Base-by-base conservation (phyloP, 1,139 yeast genomes). In the Hyphopichia fennica region DNA sequence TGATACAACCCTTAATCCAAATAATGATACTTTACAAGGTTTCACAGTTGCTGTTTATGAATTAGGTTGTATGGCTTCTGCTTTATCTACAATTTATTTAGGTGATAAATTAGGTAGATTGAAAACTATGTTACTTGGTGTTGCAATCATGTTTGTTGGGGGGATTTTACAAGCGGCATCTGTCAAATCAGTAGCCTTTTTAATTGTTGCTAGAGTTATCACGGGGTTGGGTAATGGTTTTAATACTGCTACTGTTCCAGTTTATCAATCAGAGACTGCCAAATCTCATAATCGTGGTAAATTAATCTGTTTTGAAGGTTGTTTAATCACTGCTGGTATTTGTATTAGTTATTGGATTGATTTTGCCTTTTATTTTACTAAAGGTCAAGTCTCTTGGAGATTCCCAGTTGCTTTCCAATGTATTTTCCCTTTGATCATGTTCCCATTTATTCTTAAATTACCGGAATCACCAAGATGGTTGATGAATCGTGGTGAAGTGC, bases 381-480 rank as follows among this genome's bases (percentile, higher is more conserved):
- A 23, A 27, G 40, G 41, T 11, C 38, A 38, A 17, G 37, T 45
- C 4, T 25, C 35, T 36, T 45, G 77, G 75, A 65, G 80, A 52
- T 72, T 74, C 43, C 81, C 81, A 4, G 58, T 75, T 35, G 80
- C 77, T 2, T 71, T 75, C 57, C 75, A 69, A 49, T 57, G 65
- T 43, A 43, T 62, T 28, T 63, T 63, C 54, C 64, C 65, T 1
- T 18, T 62, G 10, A 27, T 54, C 20, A 48, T 52, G 37, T 47
- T 59, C 10, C 47, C 50, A 35, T 49, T 51, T 10, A 52, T 58
- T 33, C 53, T 60, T 35, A 45, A 50, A 34, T 56, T 65, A 16
- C 78, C 77, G 3, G 77, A 72, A 52, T 65, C 79, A 6, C 81
- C 81, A 9, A 66, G 80, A 52, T 75, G 78, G 77, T 60, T 75